These are phyloP conservation scores for Suhomyces sp. DNA, from an alignment of 805 yeast genomes.

Conservation along the genomic window DNA sequence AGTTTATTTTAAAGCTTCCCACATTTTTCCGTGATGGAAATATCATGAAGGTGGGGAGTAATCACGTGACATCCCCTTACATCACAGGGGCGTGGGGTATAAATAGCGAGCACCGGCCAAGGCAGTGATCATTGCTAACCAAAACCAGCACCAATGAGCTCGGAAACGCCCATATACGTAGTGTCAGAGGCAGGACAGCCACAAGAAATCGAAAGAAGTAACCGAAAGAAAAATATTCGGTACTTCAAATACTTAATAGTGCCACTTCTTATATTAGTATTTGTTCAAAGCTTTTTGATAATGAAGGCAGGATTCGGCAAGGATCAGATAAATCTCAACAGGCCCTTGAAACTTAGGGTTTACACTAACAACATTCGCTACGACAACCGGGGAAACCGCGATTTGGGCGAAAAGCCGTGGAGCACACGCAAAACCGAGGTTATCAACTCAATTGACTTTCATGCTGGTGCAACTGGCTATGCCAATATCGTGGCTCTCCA, in stretches of 20 bases:
- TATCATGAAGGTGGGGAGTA: background rate
- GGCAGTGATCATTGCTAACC: background rate
- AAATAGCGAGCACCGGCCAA: background rate
- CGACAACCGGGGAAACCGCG: conserved; percentile 33
- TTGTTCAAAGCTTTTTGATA: background rate
- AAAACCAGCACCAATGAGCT: background rate
- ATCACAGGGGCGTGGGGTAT: conserved; percentile 1
- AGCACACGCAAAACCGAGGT: conserved; percentile 35
- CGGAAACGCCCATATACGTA: background rate
- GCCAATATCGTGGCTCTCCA: conserved; percentile 41
- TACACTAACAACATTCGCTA: conserved; percentile 48
- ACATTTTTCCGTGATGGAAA: background rate
- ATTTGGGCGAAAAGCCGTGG: conserved; percentile 47
- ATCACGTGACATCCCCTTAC: background rate
- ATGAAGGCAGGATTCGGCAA: background rate
- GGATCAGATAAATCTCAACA: background rate
- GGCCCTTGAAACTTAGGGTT: conserved; percentile 14
- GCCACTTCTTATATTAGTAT: background rate
- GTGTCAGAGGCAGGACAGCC: background rate
- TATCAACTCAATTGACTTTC: conserved; percentile 39
- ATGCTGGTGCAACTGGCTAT: conserved; percentile 22
- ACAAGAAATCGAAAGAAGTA: background rate
- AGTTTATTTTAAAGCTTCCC: no score
- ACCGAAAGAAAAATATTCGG: background rate
- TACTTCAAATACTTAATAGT: conserved; percentile 1